These are phyloP conservation scores for Neonectria sp. DNA, from an alignment of 2,329 filamentous ascomycete species.

Conservation along the genomic window DNA sequence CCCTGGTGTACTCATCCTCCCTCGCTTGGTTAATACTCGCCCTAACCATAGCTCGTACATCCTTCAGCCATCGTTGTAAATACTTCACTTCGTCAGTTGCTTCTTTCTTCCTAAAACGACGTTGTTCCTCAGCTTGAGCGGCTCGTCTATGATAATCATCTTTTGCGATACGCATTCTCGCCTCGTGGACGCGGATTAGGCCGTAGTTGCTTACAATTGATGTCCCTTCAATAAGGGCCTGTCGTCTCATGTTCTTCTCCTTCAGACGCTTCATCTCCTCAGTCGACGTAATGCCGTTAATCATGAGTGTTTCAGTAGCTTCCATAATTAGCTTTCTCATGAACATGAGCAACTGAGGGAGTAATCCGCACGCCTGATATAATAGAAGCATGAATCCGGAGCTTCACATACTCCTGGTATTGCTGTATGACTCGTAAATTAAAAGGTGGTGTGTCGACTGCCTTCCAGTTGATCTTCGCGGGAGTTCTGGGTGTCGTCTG, in stretches of 20 bases:
- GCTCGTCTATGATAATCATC: neutral
- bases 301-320: neutral
- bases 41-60: neutral
- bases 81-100: neutral
- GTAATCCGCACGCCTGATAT: neutral
- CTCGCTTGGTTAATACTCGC: neutral
- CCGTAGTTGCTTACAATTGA: neutral
- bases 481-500: neutral
- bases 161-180: neutral
- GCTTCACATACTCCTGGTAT: neutral
- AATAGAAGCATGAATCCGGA: neutral
- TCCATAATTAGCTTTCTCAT: neutral
- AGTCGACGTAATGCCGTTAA: neutral
- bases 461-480: neutral
- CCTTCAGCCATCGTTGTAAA: neutral
- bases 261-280: conserved; percentile 1
- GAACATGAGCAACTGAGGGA: neutral
- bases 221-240: neutral
- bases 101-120: neutral
- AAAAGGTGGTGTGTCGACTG: neutral
- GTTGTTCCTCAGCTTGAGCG: neutral
- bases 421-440: neutral
- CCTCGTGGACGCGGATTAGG: neutral
- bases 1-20: neutral
- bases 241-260: neutral